A percentile compares a stretch with the other conserved stretches of the same genome.
Conservation (phyloP, 306 rosid genomes). For the Castanopsis chinensis region DNA sequence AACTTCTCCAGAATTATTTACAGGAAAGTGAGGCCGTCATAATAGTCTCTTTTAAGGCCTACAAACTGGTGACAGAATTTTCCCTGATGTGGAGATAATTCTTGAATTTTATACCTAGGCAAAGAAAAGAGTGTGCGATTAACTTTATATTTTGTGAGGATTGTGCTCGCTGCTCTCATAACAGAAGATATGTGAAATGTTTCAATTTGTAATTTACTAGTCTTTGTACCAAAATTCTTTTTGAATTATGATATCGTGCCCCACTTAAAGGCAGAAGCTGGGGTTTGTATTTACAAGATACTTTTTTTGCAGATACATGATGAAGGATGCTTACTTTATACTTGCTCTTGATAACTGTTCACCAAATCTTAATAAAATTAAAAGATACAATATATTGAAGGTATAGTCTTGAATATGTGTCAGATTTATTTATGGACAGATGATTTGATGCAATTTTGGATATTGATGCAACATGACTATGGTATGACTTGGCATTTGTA, state of each 20-base stretch:
- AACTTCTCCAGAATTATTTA: slow-evolving; percentile 23
- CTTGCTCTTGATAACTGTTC: slow-evolving; percentile 14
- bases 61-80: background rate
- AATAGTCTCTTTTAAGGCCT: slow-evolving; percentile 1
- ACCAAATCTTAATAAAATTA: background rate
- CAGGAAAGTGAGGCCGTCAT: slow-evolving; percentile 10
- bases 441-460: slow-evolving; percentile 30
- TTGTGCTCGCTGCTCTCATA: background rate
- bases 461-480: slow-evolving; percentile 38
- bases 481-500: slow-evolving; percentile 28
- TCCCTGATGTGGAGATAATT: background rate
- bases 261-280: background rate
- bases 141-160: background rate
- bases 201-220: background rate
- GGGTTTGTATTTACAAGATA: slow-evolving; percentile 1
- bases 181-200: background rate
- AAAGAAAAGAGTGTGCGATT: background rate
- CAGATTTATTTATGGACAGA: slow-evolving; percentile 26
- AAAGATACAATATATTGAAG: slow-evolving; percentile 15
- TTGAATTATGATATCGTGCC: background rate
- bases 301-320: slow-evolving; percentile 18
- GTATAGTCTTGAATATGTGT: slow-evolving; percentile 22
- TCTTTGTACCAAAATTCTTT: background rate
- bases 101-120: background rate
- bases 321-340: slow-evolving; percentile 18